These are phyloP conservation scores for Erythrobasidium yunnanense DNA, from an alignment of 768 basidiomycete species.

Conservation along the genomic window DNA sequence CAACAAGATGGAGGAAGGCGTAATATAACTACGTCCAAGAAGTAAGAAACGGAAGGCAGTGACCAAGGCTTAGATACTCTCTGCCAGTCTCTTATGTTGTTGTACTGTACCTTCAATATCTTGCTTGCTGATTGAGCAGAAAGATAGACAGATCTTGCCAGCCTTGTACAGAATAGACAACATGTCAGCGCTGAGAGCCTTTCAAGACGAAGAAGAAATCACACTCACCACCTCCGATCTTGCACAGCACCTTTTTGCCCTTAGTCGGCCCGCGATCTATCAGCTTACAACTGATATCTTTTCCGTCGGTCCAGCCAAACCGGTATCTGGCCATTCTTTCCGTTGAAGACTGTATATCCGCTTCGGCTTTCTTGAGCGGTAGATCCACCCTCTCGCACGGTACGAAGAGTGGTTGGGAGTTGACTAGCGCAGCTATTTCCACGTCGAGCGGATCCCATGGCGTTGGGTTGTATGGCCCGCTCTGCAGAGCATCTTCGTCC, in stretches of 20 bases:
- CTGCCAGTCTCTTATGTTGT: too few relatives aligned
- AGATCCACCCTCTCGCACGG: slow-evolving; percentile 70
- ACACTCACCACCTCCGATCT: slow-evolving; percentile 11
- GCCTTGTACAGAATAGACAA: slow-evolving; percentile 1
- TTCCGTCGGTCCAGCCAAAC: slow-evolving; percentile 3
- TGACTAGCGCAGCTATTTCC: slow-evolving; percentile 64
- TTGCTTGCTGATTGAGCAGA: slow-evolving; percentile 27
- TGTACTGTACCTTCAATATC: not conserved
- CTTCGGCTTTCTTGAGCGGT: slow-evolving; percentile 47
- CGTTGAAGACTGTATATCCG: slow-evolving; percentile 12
- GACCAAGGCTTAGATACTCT: not conserved
- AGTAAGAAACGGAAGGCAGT: not conserved
- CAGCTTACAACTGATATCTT: slow-evolving; percentile 25
- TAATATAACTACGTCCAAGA: too few relatives aligned
- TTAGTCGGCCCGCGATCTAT: slow-evolving; percentile 1
- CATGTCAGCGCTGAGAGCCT: too few relatives aligned
- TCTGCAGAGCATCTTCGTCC: not conserved
- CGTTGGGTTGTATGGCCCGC: slow-evolving; percentile 42
- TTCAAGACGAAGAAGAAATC: too few relatives aligned
- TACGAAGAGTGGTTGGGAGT: slow-evolving; percentile 57
- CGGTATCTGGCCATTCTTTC: slow-evolving; percentile 22
- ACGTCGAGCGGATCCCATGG: slow-evolving; percentile 67
- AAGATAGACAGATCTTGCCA: slow-evolving; percentile 28
- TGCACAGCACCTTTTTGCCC: slow-evolving; percentile 19
- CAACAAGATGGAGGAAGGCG: too few relatives aligned